Base-by-base conservation (phyloP, 371 early-diverging fungal species). In the Lichtheimia ramosa region DNA sequence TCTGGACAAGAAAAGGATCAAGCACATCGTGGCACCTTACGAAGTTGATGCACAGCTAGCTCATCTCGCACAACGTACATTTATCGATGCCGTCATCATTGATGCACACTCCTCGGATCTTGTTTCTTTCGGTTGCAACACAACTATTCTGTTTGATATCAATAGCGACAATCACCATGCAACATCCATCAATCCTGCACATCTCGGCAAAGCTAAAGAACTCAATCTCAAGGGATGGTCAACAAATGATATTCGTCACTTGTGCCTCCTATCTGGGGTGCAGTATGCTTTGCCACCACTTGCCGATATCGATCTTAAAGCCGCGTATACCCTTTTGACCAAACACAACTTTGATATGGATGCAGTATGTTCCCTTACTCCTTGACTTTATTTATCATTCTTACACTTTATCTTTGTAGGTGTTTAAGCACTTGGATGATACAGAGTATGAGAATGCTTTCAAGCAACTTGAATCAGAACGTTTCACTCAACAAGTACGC, bases 11-110 rank as follows among this genome's bases (percentile, higher is more conserved):
- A 75, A 77, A 34, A 80, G 82, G 16, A 81, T 99, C 24, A 76
- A 89, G 48, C 94, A 84, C 71, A 79, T 99, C 5, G 93, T 97
- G 1, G 96, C 99, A 3, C 99, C 99, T 0, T 99, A 96, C 63
- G 99, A 99, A 71, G 96, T 99, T 0, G 99, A 99, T 74, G 96
- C 99, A 3, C 99, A 99, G 70, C 79, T 99, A 23, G 89, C 93
- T 0, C 97, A 87, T 68, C 74, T 99, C n/a, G 78, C 91, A 25
- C 79, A 83, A 24, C 34, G 34, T 8, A 8, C 34, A 34, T 10
- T 34, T 8, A 34, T 34, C 34, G 34, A 34, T 34, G 34, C 34
- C 10, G 10, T 34, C 34, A 34, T 34, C 34, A 34, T 34, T 34
- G 34, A 34, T 34, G 34, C 10, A 8, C 34, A 34, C 34, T 34